Evolutionary conservation across 129 eudicot species (phyloP).

Genomic region (Flaveria trinervia): DNA sequence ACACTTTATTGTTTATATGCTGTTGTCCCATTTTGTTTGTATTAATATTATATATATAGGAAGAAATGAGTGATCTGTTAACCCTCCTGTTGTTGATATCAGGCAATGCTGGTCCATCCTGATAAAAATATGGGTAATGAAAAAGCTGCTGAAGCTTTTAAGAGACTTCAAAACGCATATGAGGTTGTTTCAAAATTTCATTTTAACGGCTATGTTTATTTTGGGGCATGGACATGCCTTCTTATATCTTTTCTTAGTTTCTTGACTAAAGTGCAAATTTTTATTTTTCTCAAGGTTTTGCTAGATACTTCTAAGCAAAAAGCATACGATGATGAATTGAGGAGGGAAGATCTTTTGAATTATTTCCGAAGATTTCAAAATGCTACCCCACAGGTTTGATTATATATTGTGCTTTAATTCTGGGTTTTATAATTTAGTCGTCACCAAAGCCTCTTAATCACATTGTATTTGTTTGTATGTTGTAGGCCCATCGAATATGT

Average conservation of each 20-base stretch:
- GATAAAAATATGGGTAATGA: slow-evolving; percentile 99
- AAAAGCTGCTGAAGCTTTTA: slow-evolving; percentile 97
- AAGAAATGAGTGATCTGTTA: slow-evolving; percentile 16
- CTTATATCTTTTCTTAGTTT: neutral
- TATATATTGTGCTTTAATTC: slow-evolving; percentile 14
- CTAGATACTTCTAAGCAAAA: slow-evolving; percentile 74
- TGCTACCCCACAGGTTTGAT: slow-evolving; percentile 70
- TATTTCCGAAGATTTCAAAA: slow-evolving; percentile 74
- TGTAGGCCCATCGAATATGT: slow-evolving; percentile 7
- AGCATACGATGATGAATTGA: slow-evolving; percentile 89
- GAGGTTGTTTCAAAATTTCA: slow-evolving; percentile 53
- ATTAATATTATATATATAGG: neutral
- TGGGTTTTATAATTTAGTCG: slow-evolving; percentile 1
- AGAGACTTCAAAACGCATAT: slow-evolving; percentile 97
- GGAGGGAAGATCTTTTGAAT: slow-evolving; percentile 86
- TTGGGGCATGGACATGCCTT: neutral
- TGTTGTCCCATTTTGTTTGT: slow-evolving; percentile 16
- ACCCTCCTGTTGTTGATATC: slow-evolving; percentile 24
- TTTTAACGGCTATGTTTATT: neutral
- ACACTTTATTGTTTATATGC: slow-evolving; percentile 10
- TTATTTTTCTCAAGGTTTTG: slow-evolving; percentile 52
- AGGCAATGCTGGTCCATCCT: slow-evolving; percentile 99
- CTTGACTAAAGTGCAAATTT: slow-evolving; percentile 15
- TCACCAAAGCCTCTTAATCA: slow-evolving; percentile 19
- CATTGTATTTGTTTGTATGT: slow-evolving; percentile 2